These are phyloP conservation scores for Saturnispora silvae DNA, from an alignment of 805 yeast species.

Conservation along the genomic window DNA sequence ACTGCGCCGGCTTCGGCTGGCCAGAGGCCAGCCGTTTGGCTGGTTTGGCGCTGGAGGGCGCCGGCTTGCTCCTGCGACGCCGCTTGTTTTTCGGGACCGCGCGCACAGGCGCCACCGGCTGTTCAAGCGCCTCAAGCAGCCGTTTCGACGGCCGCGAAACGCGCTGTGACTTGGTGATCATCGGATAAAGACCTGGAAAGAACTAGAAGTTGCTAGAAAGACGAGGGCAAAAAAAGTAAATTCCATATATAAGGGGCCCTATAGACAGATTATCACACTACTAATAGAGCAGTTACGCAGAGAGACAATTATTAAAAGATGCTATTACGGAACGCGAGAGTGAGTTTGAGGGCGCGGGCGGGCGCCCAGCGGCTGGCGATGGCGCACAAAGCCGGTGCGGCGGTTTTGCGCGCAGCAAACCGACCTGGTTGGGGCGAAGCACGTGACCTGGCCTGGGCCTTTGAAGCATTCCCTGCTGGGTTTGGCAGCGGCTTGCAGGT, in stretches of 20 bases:
- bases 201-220: not conserved
- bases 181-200: not conserved
- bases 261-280: not conserved
- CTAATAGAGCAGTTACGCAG: no score
- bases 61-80: not conserved
- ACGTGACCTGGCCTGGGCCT: no score
- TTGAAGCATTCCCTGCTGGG: no score
- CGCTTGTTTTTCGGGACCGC: not conserved
- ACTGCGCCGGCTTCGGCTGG: no score
- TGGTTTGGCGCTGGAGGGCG: not conserved
- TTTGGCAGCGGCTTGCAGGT: no score
- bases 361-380: no score
- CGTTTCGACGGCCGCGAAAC: constrained; percentile 1
- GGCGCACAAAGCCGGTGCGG: no score
- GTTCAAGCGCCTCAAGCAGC: not conserved
- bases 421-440: no score
- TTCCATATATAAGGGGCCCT: not conserved
- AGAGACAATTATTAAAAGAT: not conserved
- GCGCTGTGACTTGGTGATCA: constrained; percentile 1
- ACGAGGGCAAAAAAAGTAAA: no score
- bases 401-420: no score
- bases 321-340: not conserved
- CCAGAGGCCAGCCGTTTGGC: constrained; percentile 14
- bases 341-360: no score
- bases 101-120: not conserved